A percentile compares a stretch with the other conserved stretches of the same genome.
Evolutionary conservation across 495 filamentous ascomycete species (phyloP).

Genomic region (Penicillium chermesinum): DNA sequence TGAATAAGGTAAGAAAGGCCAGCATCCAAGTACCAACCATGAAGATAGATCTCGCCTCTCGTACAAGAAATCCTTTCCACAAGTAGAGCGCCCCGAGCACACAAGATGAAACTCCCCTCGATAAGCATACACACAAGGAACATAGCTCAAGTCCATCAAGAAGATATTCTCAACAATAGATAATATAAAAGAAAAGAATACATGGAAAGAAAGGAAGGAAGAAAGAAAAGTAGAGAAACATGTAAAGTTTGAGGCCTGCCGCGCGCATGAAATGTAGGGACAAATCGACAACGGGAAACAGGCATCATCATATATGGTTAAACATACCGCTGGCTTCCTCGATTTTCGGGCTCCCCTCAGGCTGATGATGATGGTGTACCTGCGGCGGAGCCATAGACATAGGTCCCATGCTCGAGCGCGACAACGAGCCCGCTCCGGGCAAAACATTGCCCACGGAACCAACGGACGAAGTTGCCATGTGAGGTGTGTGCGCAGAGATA

Average conservation of each 20-base stretch:
- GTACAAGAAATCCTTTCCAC: neutral
- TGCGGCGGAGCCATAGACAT: constrained; percentile 61
- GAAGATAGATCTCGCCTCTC: constrained; percentile 20
- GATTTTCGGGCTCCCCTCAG: constrained; percentile 63
- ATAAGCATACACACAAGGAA: constrained; percentile 14
- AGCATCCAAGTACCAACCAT: constrained; percentile 25
- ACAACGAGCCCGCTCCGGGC: constrained; percentile 31
- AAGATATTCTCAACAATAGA: neutral
- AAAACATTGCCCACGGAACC: constrained; percentile 29
- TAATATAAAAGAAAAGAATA: neutral
- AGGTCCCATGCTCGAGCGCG: constrained; percentile 49
- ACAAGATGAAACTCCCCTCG: constrained; percentile 14
- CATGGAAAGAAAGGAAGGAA: constrained; percentile 2
- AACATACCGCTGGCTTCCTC: constrained; percentile 96
- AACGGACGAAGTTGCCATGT: constrained; percentile 44
- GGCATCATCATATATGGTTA: constrained; percentile 61
- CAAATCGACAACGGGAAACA: constrained; percentile 16
- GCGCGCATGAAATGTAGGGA: constrained; percentile 13
- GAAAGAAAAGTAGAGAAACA: constrained; percentile 9
- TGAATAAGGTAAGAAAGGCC: constrained; percentile 27
- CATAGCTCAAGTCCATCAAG: constrained; percentile 11
- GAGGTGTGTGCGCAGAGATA: constrained; percentile 39
- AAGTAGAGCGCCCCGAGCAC: neutral
- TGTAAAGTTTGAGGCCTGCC: constrained; percentile 18
- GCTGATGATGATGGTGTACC: constrained; percentile 78